Percentiles rank a stretch among this genome's conserved stretches.
Evolutionary conservation across 208 protist species (phyloP).

Genomic region (Entamoeba histolytica): DNA sequence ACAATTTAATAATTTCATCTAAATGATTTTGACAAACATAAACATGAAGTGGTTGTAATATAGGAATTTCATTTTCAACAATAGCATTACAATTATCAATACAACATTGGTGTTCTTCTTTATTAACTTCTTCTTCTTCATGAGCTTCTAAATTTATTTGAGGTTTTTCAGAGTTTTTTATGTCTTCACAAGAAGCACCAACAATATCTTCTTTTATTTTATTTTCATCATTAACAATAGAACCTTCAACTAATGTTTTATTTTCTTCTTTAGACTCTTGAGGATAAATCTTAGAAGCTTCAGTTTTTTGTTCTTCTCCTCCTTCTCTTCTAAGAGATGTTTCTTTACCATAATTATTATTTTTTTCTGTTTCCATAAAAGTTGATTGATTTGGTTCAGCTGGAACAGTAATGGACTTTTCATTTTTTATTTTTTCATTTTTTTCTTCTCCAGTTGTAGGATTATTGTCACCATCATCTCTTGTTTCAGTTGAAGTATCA

Average conservation of each 20-base stretch:
- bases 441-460: neutral
- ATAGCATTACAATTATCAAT: neutral
- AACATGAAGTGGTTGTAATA: neutral
- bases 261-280: neutral
- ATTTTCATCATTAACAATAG: neutral
- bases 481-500: neutral
- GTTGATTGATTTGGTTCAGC: no score
- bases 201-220: neutral
- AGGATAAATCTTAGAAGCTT: neutral
- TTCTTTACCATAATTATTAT: no score
- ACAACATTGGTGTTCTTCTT: neutral
- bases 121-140: neutral
- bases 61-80: neutral
- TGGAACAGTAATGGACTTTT: neutral
- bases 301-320: neutral
- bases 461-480: neutral
- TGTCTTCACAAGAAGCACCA: no score
- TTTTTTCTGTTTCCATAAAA: no score
- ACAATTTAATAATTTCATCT: neutral
- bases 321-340: neutral
- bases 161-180: no score
- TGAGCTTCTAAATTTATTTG: neutral
- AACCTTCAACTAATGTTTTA: neutral
- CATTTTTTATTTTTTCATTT: neutral
- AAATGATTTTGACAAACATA: neutral